These are phyloP conservation scores for Ceratocystis variospora DNA, from an alignment of 2,329 filamentous ascomycete species.

Conservation along the genomic window DNA sequence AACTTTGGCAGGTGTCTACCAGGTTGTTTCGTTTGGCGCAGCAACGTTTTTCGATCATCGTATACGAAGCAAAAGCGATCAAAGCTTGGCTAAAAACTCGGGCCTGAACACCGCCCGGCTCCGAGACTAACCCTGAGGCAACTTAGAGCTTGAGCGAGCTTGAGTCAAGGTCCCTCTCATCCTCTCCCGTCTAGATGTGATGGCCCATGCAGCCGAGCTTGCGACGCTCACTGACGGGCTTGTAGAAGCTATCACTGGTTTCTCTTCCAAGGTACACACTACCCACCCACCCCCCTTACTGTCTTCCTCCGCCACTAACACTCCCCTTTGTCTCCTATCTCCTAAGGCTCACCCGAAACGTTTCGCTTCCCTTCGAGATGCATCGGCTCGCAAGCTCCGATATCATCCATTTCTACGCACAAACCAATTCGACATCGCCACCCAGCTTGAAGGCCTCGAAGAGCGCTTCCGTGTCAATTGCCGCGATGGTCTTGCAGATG, in stretches of 20 bases:
- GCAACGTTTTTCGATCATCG: no score
- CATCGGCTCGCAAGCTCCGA: slow-evolving; percentile 30
- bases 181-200: slow-evolving; percentile 27
- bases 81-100: no score
- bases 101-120: neutral
- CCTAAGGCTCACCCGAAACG: slow-evolving; percentile 17
- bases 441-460: slow-evolving; percentile 55
- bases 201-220: slow-evolving; percentile 58
- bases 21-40: no score
- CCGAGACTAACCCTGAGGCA: neutral
- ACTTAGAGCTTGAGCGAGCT: no score
- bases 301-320: slow-evolving; percentile 7
- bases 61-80: no score
- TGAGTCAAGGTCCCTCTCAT: neutral
- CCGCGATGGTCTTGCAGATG: slow-evolving; percentile 65
- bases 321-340: neutral
- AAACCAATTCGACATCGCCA: slow-evolving; percentile 60
- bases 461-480: slow-evolving; percentile 76
- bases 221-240: slow-evolving; percentile 56
- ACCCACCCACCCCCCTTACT: slow-evolving; percentile 20
- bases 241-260: slow-evolving; percentile 47
- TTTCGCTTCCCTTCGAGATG: slow-evolving; percentile 26
- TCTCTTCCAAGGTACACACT: slow-evolving; percentile 36
- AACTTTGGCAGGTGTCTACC: no score
- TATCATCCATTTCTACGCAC: slow-evolving; percentile 48